Conservation (phyloP, 129 eudicot genomes). For the Escallonia rubra region DNA sequence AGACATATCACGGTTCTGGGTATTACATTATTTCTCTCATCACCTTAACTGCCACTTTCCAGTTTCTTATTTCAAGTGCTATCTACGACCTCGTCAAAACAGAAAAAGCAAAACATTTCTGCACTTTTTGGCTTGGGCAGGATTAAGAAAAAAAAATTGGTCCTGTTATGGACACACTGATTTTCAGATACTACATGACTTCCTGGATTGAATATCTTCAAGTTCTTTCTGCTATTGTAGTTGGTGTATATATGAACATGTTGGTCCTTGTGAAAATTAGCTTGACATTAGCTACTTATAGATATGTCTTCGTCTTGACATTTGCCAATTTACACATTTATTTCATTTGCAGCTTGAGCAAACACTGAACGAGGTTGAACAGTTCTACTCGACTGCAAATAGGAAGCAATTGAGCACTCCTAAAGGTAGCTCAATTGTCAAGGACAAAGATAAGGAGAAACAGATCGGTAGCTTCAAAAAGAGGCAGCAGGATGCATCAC, state of each 20-base stretch:
- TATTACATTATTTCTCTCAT: too few species aligned
- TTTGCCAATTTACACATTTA: conserved; percentile 8
- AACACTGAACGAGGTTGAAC: conserved; percentile 58
- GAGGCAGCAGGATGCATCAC: conserved; percentile 67
- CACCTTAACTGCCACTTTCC: too few species aligned
- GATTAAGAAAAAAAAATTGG: too few species aligned
- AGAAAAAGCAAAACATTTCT: too few species aligned
- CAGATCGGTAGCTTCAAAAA: conserved; percentile 41
- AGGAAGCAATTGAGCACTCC: conserved; percentile 51
- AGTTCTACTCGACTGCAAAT: conserved; percentile 51
- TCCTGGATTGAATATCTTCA: too few species aligned
- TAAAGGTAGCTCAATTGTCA: conserved; percentile 52
- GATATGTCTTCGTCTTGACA: neutral
- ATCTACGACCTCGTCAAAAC: too few species aligned
- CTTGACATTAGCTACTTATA: neutral
- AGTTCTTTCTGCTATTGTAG: too few species aligned
- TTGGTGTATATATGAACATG: neutral
- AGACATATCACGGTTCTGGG: too few species aligned
- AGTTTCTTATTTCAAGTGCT: too few species aligned
- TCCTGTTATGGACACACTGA: too few species aligned
- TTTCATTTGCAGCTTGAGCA: conserved; percentile 62
- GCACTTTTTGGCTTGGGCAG: too few species aligned
- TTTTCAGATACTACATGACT: too few species aligned
- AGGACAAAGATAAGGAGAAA: conserved; percentile 71
- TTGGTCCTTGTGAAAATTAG: neutral